These are phyloP conservation scores for Trametes versicolor DNA, from an alignment of 1,284 basidiomycete species.

Conservation along the genomic window DNA sequence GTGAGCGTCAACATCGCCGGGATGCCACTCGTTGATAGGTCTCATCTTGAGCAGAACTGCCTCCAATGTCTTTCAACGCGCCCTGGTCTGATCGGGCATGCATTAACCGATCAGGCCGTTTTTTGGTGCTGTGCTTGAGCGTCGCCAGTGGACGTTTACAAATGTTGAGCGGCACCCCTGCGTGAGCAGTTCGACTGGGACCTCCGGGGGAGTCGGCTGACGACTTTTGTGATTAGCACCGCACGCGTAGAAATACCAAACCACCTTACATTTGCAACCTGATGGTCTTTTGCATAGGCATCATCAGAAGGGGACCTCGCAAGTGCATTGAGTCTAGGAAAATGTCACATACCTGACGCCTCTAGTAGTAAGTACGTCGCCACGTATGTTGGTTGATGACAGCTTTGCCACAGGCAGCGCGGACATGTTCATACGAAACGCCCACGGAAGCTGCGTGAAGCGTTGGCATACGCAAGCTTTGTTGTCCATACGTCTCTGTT, in stretches of 20 bases:
- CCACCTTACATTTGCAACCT: neutral
- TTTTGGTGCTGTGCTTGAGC: neutral
- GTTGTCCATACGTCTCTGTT: too few relatives aligned
- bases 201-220: neutral
- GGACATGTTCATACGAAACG: too few relatives aligned
- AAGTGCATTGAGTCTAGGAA: neutral
- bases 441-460: too few relatives aligned
- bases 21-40: neutral
- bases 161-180: neutral
- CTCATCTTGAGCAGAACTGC: neutral
- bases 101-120: neutral
- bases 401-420: too few relatives aligned
- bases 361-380: neutral
- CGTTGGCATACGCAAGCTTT: too few relatives aligned
- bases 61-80: neutral
- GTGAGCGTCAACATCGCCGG: neutral
- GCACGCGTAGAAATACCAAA: neutral
- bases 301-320: neutral
- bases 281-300: too few relatives aligned
- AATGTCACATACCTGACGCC: neutral
- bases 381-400: too few relatives aligned
- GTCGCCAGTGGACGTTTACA: neutral
- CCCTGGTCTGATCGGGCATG: neutral
- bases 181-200: neutral
- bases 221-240: neutral